Conservation (phyloP, 225 moss, liverwort and hornwort genomes). For the Pleurozium schreberi region DNA sequence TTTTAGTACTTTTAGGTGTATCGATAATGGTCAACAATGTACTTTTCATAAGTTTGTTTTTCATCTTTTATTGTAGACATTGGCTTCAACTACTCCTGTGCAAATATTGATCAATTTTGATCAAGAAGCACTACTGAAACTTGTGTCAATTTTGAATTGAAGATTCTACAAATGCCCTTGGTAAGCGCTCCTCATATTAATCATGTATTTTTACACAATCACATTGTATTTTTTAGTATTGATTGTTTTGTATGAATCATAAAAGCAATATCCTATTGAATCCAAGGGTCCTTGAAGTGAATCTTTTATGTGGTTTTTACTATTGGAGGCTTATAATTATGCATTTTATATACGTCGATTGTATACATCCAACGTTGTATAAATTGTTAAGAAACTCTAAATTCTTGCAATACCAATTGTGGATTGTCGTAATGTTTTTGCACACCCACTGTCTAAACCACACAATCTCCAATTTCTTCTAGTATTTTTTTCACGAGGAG, state of each 20-base stretch:
- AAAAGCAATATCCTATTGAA: neutral
- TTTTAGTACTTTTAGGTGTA: neutral
- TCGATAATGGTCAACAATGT: neutral
- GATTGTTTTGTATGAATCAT: neutral
- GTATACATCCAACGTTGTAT: neutral
- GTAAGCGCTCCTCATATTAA: neutral
- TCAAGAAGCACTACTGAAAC: neutral
- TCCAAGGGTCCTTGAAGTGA: neutral
- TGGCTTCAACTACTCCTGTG: neutral
- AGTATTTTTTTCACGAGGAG: accelerated
- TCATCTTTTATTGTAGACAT: neutral
- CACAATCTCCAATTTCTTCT: no score
- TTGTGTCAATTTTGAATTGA: neutral
- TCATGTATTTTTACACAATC: neutral
- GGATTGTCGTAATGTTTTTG: neutral
- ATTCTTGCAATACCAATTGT: neutral
- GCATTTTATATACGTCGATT: accelerated
- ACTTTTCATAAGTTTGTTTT: neutral
- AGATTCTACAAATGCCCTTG: neutral
- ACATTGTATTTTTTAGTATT: neutral
- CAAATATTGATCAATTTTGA: accelerated
- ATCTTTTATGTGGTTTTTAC: neutral
- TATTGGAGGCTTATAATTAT: accelerated
- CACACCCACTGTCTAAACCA: neutral
- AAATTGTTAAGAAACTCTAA: neutral